Base-by-base conservation (phyloP, 345 rosid genomes). In the Citrus maxima region DNA sequence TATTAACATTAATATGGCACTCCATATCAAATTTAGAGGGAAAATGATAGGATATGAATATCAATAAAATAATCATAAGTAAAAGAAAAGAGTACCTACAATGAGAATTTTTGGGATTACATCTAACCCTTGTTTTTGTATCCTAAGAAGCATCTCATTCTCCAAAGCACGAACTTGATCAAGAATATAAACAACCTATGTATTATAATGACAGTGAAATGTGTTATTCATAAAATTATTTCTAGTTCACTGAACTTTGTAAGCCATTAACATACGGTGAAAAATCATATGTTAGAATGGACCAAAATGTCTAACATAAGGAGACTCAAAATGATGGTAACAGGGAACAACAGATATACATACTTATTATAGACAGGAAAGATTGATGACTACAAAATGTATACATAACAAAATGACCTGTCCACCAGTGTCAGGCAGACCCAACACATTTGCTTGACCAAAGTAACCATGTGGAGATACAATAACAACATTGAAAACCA, bases 101-200 rank as follows among this genome's bases (percentile, higher is more conserved):
- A 86, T 77, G 54, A 85, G 87, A 87, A 88, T 84, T 80, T 82
- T 87, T 32, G 89, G 91, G 66, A 65, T 67, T 32, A 81, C 80
- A 82, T 89, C 88, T 64, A 89, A 78, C 66, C 90, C 90, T 76
- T 87, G 89, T 76, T 80, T 86, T 40, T 85, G 83, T 68, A 84
- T 90, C 79, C 91, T 82, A 22, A 80, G 88, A 68, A 90, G 85
- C 93, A 90, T 90, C 82, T 86, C 92, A 54, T 63, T 87, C 83
- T 90, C 92, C 72, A 90, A 70, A 34, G 92, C 92, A 58, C 90
- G 92, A 27, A 90, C 93, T 88, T 90, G 93, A 78, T 90, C 92
- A 62, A 90, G 89, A 73, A 90, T 88, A 71, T 88, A 90, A 38
- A 90, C 89, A 76, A 90, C 77, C 88, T 90, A 77, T 8, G 51